phyloP scores from a whole-genome alignment of 108 stramenopile species.

The Cyclotella distinguenda region DNA sequence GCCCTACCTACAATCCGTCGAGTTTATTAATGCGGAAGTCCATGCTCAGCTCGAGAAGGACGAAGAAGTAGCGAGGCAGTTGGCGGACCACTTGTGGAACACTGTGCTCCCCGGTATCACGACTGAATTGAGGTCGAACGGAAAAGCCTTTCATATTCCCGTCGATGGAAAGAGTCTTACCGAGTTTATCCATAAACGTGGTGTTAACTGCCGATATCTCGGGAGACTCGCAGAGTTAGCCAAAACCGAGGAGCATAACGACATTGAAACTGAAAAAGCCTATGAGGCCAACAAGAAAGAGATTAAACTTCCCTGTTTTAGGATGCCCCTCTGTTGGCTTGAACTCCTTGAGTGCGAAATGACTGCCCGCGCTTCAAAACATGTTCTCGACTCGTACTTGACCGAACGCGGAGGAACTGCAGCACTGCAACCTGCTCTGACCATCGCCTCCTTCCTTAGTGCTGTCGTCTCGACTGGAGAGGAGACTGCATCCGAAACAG shows the following conservation, averaged over 20 bases:
- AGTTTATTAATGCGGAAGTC: slow-evolving; percentile 54
- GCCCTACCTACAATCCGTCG: slow-evolving; percentile 66
- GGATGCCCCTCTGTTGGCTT: slow-evolving; percentile 88
- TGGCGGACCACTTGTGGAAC: slow-evolving; percentile 82
- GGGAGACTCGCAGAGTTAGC: slow-evolving; percentile 87
- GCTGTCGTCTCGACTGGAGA: slow-evolving; percentile 79
- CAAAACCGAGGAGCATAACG: slow-evolving; percentile 73
- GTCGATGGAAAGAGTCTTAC: slow-evolving; percentile 83
- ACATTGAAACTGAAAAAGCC: slow-evolving; percentile 47
- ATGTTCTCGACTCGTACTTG: slow-evolving; percentile 78
- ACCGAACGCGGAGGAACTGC: slow-evolving; percentile 56
- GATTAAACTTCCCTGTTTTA: slow-evolving; percentile 43
- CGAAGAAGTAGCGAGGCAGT: slow-evolving; percentile 77
- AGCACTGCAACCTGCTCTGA: slow-evolving; percentile 64
- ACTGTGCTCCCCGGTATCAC: slow-evolving; percentile 78
- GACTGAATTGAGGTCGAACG: slow-evolving; percentile 56
- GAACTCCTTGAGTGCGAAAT: slow-evolving; percentile 97
- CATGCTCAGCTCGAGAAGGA: slow-evolving; percentile 73
- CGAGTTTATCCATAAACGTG: slow-evolving; percentile 83
- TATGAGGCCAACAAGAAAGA: slow-evolving; percentile 46
- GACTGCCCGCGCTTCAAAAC: slow-evolving; percentile 91
- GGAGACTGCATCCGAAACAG: slow-evolving; percentile 81
- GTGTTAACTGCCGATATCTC: slow-evolving; percentile 95
- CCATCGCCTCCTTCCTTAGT: slow-evolving; percentile 85
- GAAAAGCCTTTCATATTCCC: slow-evolving; percentile 54